Conservation (phyloP, 2,329 filamentous ascomycete genomes). For the Trichoderma lentiforme region DNA sequence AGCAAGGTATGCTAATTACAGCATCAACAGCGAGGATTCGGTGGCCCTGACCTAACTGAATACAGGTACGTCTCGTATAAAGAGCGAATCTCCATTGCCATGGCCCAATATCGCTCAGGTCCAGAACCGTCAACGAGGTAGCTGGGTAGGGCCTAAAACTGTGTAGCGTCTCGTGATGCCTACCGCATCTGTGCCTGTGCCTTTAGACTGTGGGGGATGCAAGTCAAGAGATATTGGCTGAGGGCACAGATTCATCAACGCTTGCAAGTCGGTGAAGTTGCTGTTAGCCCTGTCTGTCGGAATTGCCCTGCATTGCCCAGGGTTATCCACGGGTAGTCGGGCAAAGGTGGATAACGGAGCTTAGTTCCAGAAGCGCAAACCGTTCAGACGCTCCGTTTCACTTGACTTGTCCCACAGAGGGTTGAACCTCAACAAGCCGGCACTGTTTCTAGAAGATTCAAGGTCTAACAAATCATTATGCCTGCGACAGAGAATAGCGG, state of each 20-base stretch:
- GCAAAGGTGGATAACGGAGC: constrained; percentile 7
- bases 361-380: background rate
- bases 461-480: background rate
- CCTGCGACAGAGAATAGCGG: background rate
- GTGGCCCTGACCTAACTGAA: background rate
- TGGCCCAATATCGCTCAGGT: background rate
- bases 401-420: background rate
- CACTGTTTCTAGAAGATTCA: background rate
- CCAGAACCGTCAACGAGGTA: background rate
- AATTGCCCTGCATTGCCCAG: background rate
- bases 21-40: background rate
- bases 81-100: background rate
- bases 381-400: background rate
- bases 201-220: background rate
- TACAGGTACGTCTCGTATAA: background rate
- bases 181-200: background rate
- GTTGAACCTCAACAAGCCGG: background rate
- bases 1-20: background rate
- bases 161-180: background rate
- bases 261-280: constrained; percentile 4
- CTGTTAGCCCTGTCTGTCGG: background rate
- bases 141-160: background rate
- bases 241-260: background rate
- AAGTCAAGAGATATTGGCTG: background rate
- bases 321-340: background rate